Base-by-base conservation (phyloP, 2,329 filamentous ascomycete species). In the Rugonectria rugulosa region DNA sequence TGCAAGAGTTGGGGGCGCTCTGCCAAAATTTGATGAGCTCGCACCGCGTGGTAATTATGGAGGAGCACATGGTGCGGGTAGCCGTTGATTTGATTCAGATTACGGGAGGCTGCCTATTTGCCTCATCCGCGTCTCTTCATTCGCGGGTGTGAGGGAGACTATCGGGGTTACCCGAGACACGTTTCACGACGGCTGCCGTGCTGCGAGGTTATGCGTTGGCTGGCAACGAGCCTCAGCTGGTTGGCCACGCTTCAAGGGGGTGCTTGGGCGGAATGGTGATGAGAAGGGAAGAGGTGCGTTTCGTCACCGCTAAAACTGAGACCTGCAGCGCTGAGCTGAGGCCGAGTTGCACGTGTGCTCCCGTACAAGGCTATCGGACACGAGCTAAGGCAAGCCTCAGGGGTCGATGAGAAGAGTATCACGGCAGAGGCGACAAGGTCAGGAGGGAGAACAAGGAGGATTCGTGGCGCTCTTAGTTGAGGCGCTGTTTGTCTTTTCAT, bases 311-410 rank as follows among this genome's bases (percentile, higher is more conserved):
- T 15, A 26, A n/a, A 37, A 40, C 44, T 55, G 52, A 45, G 29
- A 48, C 53, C 46, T 20, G 17, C 47, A 24, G 37, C 44, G 24
- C 54, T 36, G 44, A 64, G 62, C 55, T 65, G 62, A 59, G 46
- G 20, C 50, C 34, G 32, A 29, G 61, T 63, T 45, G 17, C 31
- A 64, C 54, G 19, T n/a, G 46, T 42, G 26, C 38, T 36, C 19
- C 15, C 32, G 32, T 36, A 23, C 37, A 20, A 32, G 24, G 27
- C 34, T 27, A 23, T 27, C 26, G 26, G 24, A 38, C 24, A 38
- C 20, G 31, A 24, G 26, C 29, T 20, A 12, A 32, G n/a, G 21
- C 36, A 54, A 38, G 27, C 38, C 38, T 45, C 38, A 56, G 52
- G 40, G 42, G 36, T 36, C 15, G 36, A 37, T 19, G 21, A 34